phyloP scores from a whole-genome alignment of 192 early-diverging fungal species.

The Coemansia furcata region DNA sequence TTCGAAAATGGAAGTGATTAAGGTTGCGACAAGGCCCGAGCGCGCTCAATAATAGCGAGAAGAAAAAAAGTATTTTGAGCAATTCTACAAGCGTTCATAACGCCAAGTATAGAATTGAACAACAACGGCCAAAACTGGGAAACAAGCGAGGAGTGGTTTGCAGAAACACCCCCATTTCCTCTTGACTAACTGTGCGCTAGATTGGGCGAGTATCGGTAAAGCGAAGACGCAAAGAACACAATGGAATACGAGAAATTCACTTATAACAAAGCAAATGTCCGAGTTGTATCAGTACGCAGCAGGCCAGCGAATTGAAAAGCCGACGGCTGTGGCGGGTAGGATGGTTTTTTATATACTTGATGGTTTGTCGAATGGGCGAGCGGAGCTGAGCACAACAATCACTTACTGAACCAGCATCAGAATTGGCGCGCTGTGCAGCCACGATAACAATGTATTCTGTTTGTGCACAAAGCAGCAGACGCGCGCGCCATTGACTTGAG shows the following conservation, averaged over 20 bases:
- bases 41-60: not conserved
- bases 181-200: not conserved
- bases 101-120: not conserved
- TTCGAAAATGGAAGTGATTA: not conserved
- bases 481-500: not conserved
- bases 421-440: not conserved
- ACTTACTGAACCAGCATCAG: not conserved
- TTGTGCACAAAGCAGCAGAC: not conserved
- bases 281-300: not conserved
- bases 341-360: not conserved
- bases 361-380: not conserved
- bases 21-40: conserved; percentile 1
- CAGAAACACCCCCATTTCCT: not conserved
- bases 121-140: not conserved
- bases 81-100: not conserved
- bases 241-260: not conserved
- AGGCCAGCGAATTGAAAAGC: not conserved
- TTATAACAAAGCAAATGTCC: not conserved
- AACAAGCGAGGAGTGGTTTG: not conserved
- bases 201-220: not conserved
- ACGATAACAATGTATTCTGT: not conserved
- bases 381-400: not conserved
- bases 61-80: not conserved
- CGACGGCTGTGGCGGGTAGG: not conserved
- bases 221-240: not conserved